Base-by-base conservation (phyloP, 352 stramenopile species). In the Poterioochromonas sp. region DNA sequence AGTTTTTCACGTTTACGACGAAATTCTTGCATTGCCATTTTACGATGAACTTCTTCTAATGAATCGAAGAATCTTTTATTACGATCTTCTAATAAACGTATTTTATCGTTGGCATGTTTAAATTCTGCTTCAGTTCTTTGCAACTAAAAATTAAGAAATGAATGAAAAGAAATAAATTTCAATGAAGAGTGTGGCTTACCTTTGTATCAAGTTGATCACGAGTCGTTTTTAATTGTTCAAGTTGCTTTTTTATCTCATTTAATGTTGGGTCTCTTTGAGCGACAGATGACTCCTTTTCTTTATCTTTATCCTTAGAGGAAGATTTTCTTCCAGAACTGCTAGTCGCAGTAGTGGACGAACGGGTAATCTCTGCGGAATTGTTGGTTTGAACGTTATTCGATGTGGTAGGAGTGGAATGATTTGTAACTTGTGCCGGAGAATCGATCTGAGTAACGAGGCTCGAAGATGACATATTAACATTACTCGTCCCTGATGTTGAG, bases 1-100 rank as follows among this genome's bases (percentile, higher is more conserved):
- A 80, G 18, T n/a, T 44, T 51, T 29, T 78, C 73, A 39, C 77
- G 26, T 40, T 76, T 80, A 43, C 78, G 69, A 29, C 77, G 11
- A 35, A 78, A 63, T 63, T 78, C 60, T 53, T 78, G 74, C 32
- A 76, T 32, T n/a, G 74, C 74, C 47, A 79, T 64, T 34, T 73
- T 65, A 39, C 77, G n/a, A 40, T 78, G n/a, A 32, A 80, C 51
- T 5, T 80, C 73, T 53, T 79, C 73, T 47, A 80, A 73, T 11
- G 64, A 58, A 58, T 58, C 47, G 47, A 58, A 58, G 47, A 51
- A 37, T 76, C 43, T 68, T 8, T 35, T 53, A 79, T 37, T 68
- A 35, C 58, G 58, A 68, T 68, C 58, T 68, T 68, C 58, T 37
- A 68, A 68, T 68, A 35, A 15, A 68, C 58, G 58, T 58, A 58